Base-by-base conservation (phyloP, 2,329 filamentous ascomycete genomes). In the Penicillium digitatum region DNA sequence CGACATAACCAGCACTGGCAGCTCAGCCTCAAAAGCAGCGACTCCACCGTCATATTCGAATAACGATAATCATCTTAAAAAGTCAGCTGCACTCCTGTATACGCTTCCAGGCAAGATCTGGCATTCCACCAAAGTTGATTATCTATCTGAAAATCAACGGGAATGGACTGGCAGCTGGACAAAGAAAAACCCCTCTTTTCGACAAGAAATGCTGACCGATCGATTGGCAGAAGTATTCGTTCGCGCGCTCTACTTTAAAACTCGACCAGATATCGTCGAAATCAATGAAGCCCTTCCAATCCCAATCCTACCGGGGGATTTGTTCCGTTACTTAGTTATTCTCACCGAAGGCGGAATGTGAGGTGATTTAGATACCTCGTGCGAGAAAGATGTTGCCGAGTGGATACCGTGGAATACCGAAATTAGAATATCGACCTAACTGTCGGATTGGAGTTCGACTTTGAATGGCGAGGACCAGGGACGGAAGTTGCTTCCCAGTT, bases 321-420 rank as follows among this genome's bases (percentile, higher is more conserved):
- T 77, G n/a, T 64, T 78, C 6, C 72, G 75, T 5, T 76, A 77
- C 45, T 57, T 78, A 6, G 63, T 77, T n/a, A 58, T 77, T 0
- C 72, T 69, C 45, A 63, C 69, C 4, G 62, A 76, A 45, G 76
- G 75, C 1, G 76, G 76, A 1, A 65, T 75, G n/a, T 78, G 72
- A 69, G 72, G 65, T 26, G 76, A 78, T 40, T 60, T 77, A 9
- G 74, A 78, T 54, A 67, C 74, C 5, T 59, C 58, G 3, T 74
- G 70, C 53, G 65, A 72, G 49, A 65, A 59, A 27, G 60, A 68
- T 0, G 70, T 76, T 14, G 53, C 61, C 6, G 57, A 70, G 1
- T 77, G 74, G 73, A 63, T 78, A 5, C 74, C 0, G 26, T 31
- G 5, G 55, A 72, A 43, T 69, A 72, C 39, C 63, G 60, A 26